A percentile compares a stretch with the other conserved stretches of the same genome.
Evolutionary conservation across 345 rosid species (phyloP).

Genomic region (Cardamine occulta): DNA sequence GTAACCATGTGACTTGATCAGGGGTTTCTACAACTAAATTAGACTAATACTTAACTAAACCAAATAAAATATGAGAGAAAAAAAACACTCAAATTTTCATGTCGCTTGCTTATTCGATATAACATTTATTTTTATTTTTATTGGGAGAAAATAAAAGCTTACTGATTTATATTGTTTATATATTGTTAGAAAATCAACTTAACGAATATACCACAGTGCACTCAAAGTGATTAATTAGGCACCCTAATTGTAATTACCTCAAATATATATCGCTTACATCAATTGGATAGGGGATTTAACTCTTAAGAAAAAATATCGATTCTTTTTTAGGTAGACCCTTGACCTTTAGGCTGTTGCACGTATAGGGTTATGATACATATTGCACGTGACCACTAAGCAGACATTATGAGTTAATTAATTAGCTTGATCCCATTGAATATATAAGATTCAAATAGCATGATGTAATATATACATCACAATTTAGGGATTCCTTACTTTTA

Average conservation of each 20-base stretch:
- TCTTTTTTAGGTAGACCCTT: constrained; percentile 37
- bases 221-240: not conserved
- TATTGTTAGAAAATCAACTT: not conserved
- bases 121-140: not conserved
- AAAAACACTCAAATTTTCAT: not conserved
- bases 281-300: constrained; percentile 9
- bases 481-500: not conserved
- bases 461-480: constrained; percentile 39
- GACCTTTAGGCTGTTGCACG: constrained; percentile 37
- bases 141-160: not conserved
- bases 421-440: constrained; percentile 34
- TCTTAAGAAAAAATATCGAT: not conserved
- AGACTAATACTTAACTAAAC: constrained; percentile 11
- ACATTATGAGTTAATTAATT: constrained; percentile 24
- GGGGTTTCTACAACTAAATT: constrained; percentile 12
- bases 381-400: constrained; percentile 48
- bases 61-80: not conserved
- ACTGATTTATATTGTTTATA: not conserved
- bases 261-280: not conserved
- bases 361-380: constrained; percentile 42
- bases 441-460: constrained; percentile 33
- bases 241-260: constrained; percentile 17
- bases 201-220: constrained; percentile 11
- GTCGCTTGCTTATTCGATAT: not conserved
- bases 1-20: constrained; percentile 42